Evolutionary conservation across 1,284 basidiomycete genomes (phyloP).

Genomic region (Vanrija sp.): DNA sequence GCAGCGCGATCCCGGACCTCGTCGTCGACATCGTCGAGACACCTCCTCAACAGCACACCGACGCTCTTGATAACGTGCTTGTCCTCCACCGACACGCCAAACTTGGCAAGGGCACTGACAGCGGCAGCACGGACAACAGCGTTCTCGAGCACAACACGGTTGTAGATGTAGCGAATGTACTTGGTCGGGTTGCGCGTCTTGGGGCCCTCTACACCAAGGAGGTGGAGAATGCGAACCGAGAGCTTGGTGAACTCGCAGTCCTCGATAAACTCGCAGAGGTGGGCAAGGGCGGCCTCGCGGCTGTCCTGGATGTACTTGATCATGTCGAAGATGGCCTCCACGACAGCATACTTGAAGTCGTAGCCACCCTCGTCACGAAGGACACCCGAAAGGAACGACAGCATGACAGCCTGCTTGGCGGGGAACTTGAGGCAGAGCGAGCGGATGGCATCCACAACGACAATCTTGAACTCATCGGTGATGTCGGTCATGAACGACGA

Average conservation of each 20-base stretch:
- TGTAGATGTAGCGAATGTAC: conserved; percentile 99
- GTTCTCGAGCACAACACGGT: conserved; percentile 97
- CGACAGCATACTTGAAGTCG: conserved; percentile 98
- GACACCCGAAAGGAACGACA: conserved; percentile 88
- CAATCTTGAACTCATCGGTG: conserved; percentile 99
- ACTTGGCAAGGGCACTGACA: conserved; percentile 91
- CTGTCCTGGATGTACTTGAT: conserved; percentile 94
- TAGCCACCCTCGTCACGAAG: conserved; percentile 97
- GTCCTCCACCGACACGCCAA: conserved; percentile 85
- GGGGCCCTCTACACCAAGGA: conserved; percentile 94
- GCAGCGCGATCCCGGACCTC: conserved; percentile 98
- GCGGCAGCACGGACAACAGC: conserved; percentile 97
- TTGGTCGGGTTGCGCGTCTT: conserved; percentile 93
- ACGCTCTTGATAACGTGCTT: conserved; percentile 76
- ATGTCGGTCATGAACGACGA: conserved; percentile 99
- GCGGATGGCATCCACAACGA: conserved; percentile 97
- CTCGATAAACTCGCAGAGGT: conserved; percentile 99
- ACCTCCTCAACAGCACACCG: conserved; percentile 80
- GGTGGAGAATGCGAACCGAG: conserved; percentile 90
- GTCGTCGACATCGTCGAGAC: conserved; percentile 97
- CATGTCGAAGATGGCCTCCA: conserved; percentile 99
- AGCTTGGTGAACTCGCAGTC: conserved; percentile 99
- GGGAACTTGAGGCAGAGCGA: conserved; percentile 99
- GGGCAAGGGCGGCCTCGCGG: conserved; percentile 91
- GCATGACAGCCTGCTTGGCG: conserved; percentile 89